These are phyloP conservation scores for Harringtonia aguacate DNA, from an alignment of 2,329 filamentous ascomycete species.

Conservation along the genomic window DNA sequence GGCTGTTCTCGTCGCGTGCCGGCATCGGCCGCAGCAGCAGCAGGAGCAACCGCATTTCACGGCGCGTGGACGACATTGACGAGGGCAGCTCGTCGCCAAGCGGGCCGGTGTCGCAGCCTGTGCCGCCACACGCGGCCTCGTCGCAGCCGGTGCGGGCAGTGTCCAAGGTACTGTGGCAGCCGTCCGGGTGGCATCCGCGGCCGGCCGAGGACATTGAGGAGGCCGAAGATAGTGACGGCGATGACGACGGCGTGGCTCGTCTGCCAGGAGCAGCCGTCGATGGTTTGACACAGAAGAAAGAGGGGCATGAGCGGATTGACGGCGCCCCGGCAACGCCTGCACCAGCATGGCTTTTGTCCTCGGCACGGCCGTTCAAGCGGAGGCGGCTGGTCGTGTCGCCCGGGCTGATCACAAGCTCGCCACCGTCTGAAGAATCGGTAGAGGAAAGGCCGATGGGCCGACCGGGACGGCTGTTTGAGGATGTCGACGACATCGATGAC, in stretches of 20 bases:
- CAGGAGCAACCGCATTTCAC: no score
- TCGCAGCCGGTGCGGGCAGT: neutral
- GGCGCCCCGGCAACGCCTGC: neutral
- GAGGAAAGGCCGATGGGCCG: neutral
- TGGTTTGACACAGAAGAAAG: neutral
- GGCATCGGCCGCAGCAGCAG: no score
- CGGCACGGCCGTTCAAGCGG: constrained; percentile 8
- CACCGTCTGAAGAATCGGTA: neutral
- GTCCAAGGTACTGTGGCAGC: neutral
- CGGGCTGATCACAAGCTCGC: constrained; percentile 1
- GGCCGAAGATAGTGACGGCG: neutral
- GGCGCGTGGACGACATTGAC: constrained; percentile 6
- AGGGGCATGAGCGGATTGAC: neutral
- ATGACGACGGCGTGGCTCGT: neutral
- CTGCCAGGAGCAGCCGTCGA: neutral
- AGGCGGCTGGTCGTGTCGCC: constrained; percentile 7
- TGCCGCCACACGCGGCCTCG: neutral
- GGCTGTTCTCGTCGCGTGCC: neutral
- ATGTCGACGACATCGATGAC: neutral
- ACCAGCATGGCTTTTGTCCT: neutral
- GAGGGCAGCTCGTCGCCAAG: constrained; percentile 7
- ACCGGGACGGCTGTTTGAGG: neutral
- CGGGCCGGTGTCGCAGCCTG: neutral
- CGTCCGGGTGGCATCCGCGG: neutral
- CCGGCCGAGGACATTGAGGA: constrained; percentile 9